Conservation (phyloP, 257 asterid genomes). For the Solanum megistacrolobum region DNA sequence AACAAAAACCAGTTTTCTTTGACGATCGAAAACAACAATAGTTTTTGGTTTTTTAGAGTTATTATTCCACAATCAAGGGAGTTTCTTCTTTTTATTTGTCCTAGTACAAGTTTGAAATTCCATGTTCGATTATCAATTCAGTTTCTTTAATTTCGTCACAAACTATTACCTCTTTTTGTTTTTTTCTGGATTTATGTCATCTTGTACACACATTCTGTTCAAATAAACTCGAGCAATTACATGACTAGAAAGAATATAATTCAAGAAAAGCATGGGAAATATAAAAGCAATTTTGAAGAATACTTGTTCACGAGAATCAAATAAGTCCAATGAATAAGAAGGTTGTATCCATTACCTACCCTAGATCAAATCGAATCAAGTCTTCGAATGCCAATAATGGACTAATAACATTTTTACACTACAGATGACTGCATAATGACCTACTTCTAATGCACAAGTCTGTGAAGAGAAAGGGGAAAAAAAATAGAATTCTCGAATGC, state of each 20-base stretch:
- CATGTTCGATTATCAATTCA: not conserved
- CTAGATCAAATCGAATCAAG: not conserved
- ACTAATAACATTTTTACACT: not conserved
- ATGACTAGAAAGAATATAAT: not conserved
- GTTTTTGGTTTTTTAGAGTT: not conserved
- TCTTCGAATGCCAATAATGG: not conserved
- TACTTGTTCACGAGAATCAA: not conserved
- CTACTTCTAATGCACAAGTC: not conserved
- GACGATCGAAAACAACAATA: not conserved
- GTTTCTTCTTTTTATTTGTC: not conserved
- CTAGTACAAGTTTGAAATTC: not conserved
- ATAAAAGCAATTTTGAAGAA: not conserved
- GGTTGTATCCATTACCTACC: not conserved
- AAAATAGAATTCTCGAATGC: not conserved
- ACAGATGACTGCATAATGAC: not conserved
- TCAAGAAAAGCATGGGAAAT: not conserved
- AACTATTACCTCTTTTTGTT: not conserved
- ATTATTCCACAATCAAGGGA: not conserved
- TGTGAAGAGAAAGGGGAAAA: not conserved
- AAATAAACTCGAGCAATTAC: too few relatives aligned
- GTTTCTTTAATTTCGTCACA: not conserved
- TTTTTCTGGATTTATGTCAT: not conserved
- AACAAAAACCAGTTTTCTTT: not conserved
- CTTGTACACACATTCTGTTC: not conserved
- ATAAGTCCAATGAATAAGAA: not conserved